Evolutionary conservation across 257 asterid genomes (phyloP).

Genomic region (Solanum neorickii): DNA sequence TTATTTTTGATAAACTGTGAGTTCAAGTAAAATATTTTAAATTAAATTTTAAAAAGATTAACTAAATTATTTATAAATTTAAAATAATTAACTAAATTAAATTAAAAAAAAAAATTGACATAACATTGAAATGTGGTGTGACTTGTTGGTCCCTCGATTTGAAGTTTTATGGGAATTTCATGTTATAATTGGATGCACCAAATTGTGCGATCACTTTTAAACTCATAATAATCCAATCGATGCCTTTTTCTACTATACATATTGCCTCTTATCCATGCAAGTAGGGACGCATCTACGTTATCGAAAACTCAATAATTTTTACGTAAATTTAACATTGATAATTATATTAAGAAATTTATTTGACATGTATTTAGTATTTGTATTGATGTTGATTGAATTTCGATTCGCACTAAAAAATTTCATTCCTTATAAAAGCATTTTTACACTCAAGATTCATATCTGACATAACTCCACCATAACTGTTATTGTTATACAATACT

Average conservation of each 20-base stretch:
- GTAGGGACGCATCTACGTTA: not conserved
- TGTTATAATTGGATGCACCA: not conserved
- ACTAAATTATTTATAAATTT: not conserved
- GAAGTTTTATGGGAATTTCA: not conserved
- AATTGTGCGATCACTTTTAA: not conserved
- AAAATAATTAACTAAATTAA: too few species aligned
- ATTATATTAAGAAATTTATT: too few species aligned
- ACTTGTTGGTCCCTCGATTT: not conserved
- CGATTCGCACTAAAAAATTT: not conserved
- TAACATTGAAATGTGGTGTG: not conserved
- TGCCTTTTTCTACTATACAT: not conserved
- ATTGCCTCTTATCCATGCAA: not conserved
- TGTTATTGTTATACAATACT: not conserved
- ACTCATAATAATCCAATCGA: not conserved
- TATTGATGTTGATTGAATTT: not conserved
- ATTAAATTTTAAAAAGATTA: not conserved
- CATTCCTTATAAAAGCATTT: accelerated
- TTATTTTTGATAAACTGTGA: not conserved
- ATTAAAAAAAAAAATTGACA: too few species aligned
- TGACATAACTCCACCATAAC: not conserved
- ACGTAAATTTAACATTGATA: not conserved
- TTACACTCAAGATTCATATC: too few species aligned
- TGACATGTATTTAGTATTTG: not conserved
- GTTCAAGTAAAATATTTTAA: too few species aligned
- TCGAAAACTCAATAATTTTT: not conserved